These are phyloP conservation scores for Mrakia blollopis DNA, from an alignment of 768 basidiomycete genomes.

Conservation along the genomic window DNA sequence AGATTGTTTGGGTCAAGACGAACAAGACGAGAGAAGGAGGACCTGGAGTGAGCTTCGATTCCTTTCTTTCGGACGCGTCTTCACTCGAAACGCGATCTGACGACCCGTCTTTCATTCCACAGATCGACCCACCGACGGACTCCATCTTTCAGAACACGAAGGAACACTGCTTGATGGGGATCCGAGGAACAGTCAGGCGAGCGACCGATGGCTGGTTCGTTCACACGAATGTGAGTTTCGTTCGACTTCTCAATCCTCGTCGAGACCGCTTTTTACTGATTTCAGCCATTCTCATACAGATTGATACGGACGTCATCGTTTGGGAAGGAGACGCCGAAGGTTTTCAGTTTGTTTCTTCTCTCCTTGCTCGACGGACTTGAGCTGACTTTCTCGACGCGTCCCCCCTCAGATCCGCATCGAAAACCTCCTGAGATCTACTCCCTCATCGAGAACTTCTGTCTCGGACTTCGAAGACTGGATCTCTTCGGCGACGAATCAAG, in stretches of 20 bases:
- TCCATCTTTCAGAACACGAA: slow-evolving; percentile 56
- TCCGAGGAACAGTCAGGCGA: slow-evolving; percentile 89
- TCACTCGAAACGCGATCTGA: neutral
- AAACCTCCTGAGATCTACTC: slow-evolving; percentile 96
- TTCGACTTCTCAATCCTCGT: slow-evolving; percentile 26
- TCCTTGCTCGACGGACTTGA: neutral
- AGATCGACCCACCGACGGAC: slow-evolving; percentile 12
- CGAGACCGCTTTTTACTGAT: slow-evolving; percentile 26
- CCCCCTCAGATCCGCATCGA: slow-evolving; percentile 59
- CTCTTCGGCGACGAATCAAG: slow-evolving; percentile 67
- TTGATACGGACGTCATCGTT: slow-evolving; percentile 88
- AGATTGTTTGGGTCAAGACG: slow-evolving; percentile 97
- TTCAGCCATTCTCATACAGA: slow-evolving; percentile 39
- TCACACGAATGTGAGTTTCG: slow-evolving; percentile 85
- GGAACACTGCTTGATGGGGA: slow-evolving; percentile 95
- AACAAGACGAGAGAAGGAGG: slow-evolving; percentile 59
- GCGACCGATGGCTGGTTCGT: slow-evolving; percentile 95
- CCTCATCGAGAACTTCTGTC: slow-evolving; percentile 94
- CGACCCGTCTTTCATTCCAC: neutral
- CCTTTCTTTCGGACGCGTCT: neutral
- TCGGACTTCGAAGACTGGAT: slow-evolving; percentile 84
- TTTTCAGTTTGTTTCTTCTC: slow-evolving; percentile 37
- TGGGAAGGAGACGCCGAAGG: slow-evolving; percentile 82
- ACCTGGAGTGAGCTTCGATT: slow-evolving; percentile 21
- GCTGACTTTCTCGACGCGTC: neutral